Conservation (phyloP, 176 grass and related monocot species). For the Eleusine indica region DNA sequence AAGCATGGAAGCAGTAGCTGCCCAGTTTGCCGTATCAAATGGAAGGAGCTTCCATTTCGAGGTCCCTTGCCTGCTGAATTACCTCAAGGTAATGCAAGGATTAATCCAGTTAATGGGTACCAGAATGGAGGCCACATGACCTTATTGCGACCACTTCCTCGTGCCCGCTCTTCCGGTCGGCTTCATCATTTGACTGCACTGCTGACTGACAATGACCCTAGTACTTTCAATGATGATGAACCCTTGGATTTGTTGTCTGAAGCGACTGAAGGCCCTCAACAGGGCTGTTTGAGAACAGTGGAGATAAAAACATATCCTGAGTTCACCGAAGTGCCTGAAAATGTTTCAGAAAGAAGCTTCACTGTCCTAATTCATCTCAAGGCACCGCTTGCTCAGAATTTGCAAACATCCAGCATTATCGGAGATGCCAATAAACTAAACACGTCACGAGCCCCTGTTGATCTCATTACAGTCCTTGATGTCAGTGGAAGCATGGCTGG, state of each 20-base stretch:
- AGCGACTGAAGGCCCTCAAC: constrained; percentile 26
- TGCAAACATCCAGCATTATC: constrained; percentile 17
- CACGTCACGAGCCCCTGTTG: constrained; percentile 65
- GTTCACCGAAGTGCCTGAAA: constrained; percentile 70
- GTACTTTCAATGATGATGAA: constrained; percentile 76
- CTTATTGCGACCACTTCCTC: constrained; percentile 67
- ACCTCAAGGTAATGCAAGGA: constrained; percentile 50
- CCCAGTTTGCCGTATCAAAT: constrained; percentile 71
- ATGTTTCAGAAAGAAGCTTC: constrained; percentile 67
- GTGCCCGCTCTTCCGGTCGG: constrained; percentile 57
- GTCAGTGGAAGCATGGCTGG: constrained; percentile 96
- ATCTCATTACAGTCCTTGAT: constrained; percentile 96
- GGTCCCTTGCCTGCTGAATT: constrained; percentile 46
- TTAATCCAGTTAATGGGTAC: constrained; percentile 53
- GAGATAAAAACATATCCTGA: constrained; percentile 85
- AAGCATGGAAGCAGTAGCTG: constrained; percentile 76
- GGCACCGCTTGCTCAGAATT: constrained; percentile 57
- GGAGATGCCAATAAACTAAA: constrained; percentile 34
- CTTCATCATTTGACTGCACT: constrained; percentile 57
- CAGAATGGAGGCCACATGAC: constrained; percentile 64
- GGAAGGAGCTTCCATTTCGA: constrained; percentile 82
- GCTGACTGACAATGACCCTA: constrained; percentile 59
- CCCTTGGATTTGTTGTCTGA: constrained; percentile 55
- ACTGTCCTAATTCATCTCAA: constrained; percentile 85
- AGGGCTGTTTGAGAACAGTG: constrained; percentile 58